Percentiles rank a stretch among this genome's conserved stretches.
Conservation (phyloP, 176 grass and related monocot species). For the Eleusine indica region DNA sequence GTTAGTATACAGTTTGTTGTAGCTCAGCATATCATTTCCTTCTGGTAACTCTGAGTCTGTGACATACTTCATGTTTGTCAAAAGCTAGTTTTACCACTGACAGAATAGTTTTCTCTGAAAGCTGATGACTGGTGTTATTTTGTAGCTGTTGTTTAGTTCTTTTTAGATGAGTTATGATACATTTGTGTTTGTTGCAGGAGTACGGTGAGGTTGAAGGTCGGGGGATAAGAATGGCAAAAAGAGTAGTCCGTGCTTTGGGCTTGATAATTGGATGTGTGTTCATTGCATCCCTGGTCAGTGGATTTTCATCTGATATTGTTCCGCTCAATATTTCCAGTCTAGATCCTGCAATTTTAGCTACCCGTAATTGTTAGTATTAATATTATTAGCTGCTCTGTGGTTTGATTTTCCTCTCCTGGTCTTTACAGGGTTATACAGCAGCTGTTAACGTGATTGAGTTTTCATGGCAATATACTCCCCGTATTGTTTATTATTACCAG, state of each 20-base stretch:
- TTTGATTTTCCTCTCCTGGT: conserved; percentile 26
- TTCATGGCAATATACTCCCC: conserved; percentile 48
- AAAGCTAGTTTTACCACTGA: neutral
- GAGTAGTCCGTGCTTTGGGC: conserved; percentile 75
- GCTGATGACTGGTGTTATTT: neutral
- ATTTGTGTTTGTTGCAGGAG: conserved; percentile 53
- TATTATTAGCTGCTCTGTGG: conserved; percentile 13
- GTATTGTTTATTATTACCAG: conserved; percentile 70
- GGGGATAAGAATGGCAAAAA: conserved; percentile 90
- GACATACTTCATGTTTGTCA: neutral
- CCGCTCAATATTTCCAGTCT: neutral
- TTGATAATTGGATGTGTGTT: conserved; percentile 91
- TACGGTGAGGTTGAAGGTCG: conserved; percentile 94
- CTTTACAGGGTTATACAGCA: conserved; percentile 56
- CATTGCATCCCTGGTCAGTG: conserved; percentile 63
- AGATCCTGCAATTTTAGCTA: neutral
- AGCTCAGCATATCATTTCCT: neutral
- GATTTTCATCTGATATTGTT: neutral
- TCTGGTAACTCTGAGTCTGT: neutral
- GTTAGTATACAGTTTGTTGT: neutral
- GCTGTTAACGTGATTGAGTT: conserved; percentile 49
- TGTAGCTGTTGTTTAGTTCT: neutral
- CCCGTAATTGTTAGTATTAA: neutral
- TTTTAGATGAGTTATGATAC: conserved; percentile 8
- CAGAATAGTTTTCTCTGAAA: neutral